phyloP scores from a whole-genome alignment of 306 rosid genomes.

The Hippophae rhamnoides region DNA sequence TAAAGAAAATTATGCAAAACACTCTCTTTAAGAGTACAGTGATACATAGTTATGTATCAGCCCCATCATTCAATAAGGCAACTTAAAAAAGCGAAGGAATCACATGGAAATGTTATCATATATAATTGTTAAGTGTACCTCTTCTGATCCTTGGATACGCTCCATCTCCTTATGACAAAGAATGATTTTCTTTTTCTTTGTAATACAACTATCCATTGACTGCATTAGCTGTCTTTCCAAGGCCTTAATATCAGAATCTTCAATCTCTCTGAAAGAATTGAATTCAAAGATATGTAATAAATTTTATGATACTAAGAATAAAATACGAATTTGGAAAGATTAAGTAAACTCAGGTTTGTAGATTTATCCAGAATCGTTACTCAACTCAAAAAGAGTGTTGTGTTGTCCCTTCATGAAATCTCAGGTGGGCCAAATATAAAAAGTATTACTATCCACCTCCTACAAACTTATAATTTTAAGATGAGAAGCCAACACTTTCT shows the following conservation, averaged over 20 bases:
- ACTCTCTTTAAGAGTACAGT: background rate
- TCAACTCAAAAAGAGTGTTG: background rate
- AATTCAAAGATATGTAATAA: background rate
- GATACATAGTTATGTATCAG: background rate
- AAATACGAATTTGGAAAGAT: background rate
- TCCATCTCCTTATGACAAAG: conserved; percentile 69
- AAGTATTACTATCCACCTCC: background rate
- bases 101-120: background rate
- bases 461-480: too few species aligned
- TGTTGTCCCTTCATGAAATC: too few species aligned
- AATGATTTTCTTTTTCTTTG: conserved; percentile 74
- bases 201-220: conserved; percentile 58
- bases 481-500: too few species aligned
- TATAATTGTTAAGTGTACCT: conserved; percentile 30
- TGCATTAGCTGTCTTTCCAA: conserved; percentile 84
- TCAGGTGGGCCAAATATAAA: background rate
- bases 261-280: conserved; percentile 55
- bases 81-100: background rate
- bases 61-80: background rate
- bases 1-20: background rate
- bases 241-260: conserved; percentile 61
- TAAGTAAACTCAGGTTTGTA: background rate
- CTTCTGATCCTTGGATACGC: conserved; percentile 58
- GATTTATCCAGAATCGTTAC: background rate
- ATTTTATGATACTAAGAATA: background rate